Base-by-base conservation (phyloP, 1,139 yeast species). In the Debaryomycetaceae sp. region DNA sequence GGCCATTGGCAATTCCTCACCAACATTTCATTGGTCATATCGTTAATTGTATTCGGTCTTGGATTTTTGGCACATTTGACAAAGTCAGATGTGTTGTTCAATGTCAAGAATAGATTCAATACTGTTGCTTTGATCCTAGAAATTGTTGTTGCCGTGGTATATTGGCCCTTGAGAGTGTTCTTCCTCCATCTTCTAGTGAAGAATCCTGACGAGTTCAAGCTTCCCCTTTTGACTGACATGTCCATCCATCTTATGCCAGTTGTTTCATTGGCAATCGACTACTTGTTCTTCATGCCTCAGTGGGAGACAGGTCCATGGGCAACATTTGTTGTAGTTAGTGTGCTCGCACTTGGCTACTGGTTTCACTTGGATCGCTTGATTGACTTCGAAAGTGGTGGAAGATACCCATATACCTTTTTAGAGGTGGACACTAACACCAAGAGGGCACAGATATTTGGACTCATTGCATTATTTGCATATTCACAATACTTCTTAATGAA, bases 1-100 rank as follows among this genome's bases (percentile, higher is more conserved):
- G 91, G 91, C 1, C 84, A 76, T 46, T 76, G 76, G 66, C 90
- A 85, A 58, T 85, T 85, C 58, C 66, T 85, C 41, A 85, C 93
- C 11, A 84, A 83, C 57, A 49, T 64, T 27, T 34, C 37, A 13
- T 63, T 84, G 22, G 61, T 63, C 0, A 63, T 75, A 33, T 76
- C 87, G 1, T 52, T 81, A 11, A 49, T 73, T 5, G 76, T 76
- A 38, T 75, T 75, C 45, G 42, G 53, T 1, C 31, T 76, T 20
- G 80, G 80, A 2, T 52, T 69, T 6, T n/a, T 66, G 1, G 70
- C 75, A 17, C 81, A 78, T 51, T 39, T 65, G 14, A 49, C 61
- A 27, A 50, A 48, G 43, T 67, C 63, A 24, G 49, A 45, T 5
- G 34, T 31, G 8, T 46, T 67, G 17, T 68, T 62, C 45, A 39